Evolutionary conservation across 2,329 filamentous ascomycete species (phyloP), one percentile per base, ranked within the genome.

Genomic region (Phaeosphaeria sp.): DNA sequence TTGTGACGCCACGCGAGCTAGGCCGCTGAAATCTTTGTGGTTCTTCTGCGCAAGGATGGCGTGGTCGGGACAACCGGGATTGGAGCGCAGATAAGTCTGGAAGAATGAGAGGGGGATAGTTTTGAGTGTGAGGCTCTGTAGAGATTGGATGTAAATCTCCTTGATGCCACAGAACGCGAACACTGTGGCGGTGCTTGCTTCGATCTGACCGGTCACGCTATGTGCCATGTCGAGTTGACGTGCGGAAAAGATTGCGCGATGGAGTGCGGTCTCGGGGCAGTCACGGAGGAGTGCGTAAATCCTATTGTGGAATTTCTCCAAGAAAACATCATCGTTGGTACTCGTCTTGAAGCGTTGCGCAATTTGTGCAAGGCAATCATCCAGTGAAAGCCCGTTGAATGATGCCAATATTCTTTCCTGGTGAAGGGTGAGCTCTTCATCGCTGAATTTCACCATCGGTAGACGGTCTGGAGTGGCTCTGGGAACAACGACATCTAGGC

Each of bases 131-230:
- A 67, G 22, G 64, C 67, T 72, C 24, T 72, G 63, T n/a, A 73
- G 49, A 4, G 71, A 68, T 42, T 76, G 69, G 18, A 68, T 71
- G 57, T 80, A 77, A 13, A 80, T 74, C 46, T 79, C 77, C 25
- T 77, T 76, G 56, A 80, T 79, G 6, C 76, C 75, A 56, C 79
- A 81, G 63, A 83, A 82, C 5, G 80, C 73, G 53, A 79, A 81
- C 1, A 82, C 57, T 3, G 74, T 79, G 15, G 78, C 69, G n/a
- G 64, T 51, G 48, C 55, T 68, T 8, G 49, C 36, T 7, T 73
- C 76, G 17, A 74, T 68, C 18, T 67, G 64, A 1, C 63, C 60
- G n/a, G 36, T 53, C 13, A 59, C 53, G 11, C 72, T 71, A 36
- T 72, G 67, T 2, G 64, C 59, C 20, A 74, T 64, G n/a, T 68